Percentiles rank a stretch among this genome's conserved stretches.
Conservation (phyloP, 2,329 filamentous ascomycete species). For the Neofusicoccum umdonicola region DNA sequence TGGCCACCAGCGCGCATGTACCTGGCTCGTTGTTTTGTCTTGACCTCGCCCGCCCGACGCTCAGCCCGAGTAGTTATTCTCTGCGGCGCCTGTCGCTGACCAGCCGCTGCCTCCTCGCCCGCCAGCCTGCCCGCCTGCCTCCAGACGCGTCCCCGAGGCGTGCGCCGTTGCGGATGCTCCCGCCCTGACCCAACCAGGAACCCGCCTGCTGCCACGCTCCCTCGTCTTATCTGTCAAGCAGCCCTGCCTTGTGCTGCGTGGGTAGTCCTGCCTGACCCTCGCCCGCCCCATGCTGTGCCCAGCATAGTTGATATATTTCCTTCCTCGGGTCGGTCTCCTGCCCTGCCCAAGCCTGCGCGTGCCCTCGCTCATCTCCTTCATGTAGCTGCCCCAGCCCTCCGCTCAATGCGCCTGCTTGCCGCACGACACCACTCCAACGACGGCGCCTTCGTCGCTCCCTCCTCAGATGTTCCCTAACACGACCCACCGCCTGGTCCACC, state of each 20-base stretch:
- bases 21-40: constrained; percentile 3
- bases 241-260: background rate
- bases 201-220: background rate
- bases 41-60: background rate
- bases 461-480: constrained; percentile 18
- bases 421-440: background rate
- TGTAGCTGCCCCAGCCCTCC: background rate
- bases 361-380: background rate
- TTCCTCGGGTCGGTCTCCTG: background rate
- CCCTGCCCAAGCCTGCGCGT: background rate
- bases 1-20: background rate
- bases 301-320: constrained; percentile 1
- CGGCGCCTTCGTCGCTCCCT: constrained; percentile 1
- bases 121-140: background rate
- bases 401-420: constrained; percentile 11
- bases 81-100: background rate
- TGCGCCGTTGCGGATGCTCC: constrained; percentile 10
- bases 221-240: background rate
- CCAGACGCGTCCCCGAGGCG: background rate
- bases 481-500: constrained; percentile 12
- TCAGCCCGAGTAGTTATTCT: background rate
- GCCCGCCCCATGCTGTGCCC: background rate
- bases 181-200: constrained; percentile 1
- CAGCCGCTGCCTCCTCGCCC: background rate
- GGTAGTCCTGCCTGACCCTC: background rate